Conservation (phyloP, 2,329 filamentous ascomycete genomes). For the Escovopsis sp. region DNA sequence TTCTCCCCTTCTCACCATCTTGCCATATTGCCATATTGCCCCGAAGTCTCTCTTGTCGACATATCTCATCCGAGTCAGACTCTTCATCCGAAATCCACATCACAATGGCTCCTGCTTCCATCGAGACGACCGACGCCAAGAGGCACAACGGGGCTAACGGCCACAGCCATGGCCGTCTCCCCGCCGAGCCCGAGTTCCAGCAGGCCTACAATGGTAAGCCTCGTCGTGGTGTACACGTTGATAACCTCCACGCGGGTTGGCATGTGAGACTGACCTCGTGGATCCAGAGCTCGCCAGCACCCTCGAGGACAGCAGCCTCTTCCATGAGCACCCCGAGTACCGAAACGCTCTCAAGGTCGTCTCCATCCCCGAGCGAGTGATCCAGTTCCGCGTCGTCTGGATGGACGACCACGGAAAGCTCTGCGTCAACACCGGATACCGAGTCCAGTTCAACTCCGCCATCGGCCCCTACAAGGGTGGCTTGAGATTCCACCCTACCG, state of each 20-base stretch:
- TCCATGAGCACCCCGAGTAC: slow-evolving; percentile 90
- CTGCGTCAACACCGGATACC: slow-evolving; percentile 88
- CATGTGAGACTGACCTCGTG: slow-evolving; percentile 3
- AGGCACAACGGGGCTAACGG: neutral
- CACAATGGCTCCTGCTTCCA: too few relatives aligned
- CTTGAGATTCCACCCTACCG: slow-evolving; percentile 82
- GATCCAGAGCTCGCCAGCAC: slow-evolving; percentile 76
- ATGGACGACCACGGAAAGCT: slow-evolving; percentile 82
- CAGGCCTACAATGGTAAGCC: slow-evolving; percentile 85
- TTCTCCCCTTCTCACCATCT: too few relatives aligned
- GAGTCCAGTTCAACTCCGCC: slow-evolving; percentile 97
- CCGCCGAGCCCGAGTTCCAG: slow-evolving; percentile 90
- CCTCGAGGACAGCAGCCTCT: slow-evolving; percentile 80
- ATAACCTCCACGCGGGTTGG: neutral
- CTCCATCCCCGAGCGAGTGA: slow-evolving; percentile 83
- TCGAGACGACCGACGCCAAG: neutral
- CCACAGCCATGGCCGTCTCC: slow-evolving; percentile 26
- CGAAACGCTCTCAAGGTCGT: slow-evolving; percentile 76
- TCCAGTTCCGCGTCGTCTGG: slow-evolving; percentile 97
- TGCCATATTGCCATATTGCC: too few relatives aligned
- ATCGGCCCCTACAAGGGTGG: slow-evolving; percentile 97
- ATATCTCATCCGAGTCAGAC: too few relatives aligned
- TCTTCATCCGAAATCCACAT: too few relatives aligned
- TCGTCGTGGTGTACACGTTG: too few relatives aligned
- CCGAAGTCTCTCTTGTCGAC: too few relatives aligned